Conservation (phyloP, 2,329 filamentous ascomycete genomes). For the Tolypocladium tundrense region DNA sequence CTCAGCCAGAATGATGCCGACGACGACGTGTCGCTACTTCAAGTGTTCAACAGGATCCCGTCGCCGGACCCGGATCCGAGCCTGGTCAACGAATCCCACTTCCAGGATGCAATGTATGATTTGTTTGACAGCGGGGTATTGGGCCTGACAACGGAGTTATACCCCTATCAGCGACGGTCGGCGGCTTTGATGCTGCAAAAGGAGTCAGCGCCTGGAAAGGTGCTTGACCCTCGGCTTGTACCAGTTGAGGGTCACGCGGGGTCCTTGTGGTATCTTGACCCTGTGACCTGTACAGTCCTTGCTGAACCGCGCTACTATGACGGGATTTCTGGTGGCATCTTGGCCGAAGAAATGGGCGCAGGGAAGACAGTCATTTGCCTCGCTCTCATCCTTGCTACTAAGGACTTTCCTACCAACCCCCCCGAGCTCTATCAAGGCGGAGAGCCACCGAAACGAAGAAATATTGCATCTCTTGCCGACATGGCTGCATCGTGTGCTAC, state of each 20-base stretch:
- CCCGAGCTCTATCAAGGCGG: slow-evolving; percentile 48
- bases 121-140: slow-evolving; percentile 42
- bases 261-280: slow-evolving; percentile 58
- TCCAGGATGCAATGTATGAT: slow-evolving; percentile 41
- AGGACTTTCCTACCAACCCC: slow-evolving; percentile 53
- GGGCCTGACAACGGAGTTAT: slow-evolving; percentile 56
- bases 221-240: slow-evolving; percentile 66
- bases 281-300: slow-evolving; percentile 50
- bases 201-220: slow-evolving; percentile 53
- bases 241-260: slow-evolving; percentile 49
- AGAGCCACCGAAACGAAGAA: slow-evolving; percentile 26
- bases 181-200: slow-evolving; percentile 76
- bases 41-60: slow-evolving; percentile 63
- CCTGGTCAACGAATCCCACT: slow-evolving; percentile 36
- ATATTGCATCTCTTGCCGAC: slow-evolving; percentile 54
- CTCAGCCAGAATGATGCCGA: slow-evolving; percentile 15
- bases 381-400: slow-evolving; percentile 65
- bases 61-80: slow-evolving; percentile 52
- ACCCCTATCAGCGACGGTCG: slow-evolving; percentile 71
- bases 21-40: slow-evolving; percentile 47
- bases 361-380: slow-evolving; percentile 88
- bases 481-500: slow-evolving; percentile 67
- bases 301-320: slow-evolving; percentile 65
- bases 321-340: slow-evolving; percentile 61
- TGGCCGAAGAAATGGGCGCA: slow-evolving; percentile 70